These are phyloP conservation scores for Rhodotorula sp. DNA, from an alignment of 1,284 basidiomycete genomes.

Conservation along the genomic window DNA sequence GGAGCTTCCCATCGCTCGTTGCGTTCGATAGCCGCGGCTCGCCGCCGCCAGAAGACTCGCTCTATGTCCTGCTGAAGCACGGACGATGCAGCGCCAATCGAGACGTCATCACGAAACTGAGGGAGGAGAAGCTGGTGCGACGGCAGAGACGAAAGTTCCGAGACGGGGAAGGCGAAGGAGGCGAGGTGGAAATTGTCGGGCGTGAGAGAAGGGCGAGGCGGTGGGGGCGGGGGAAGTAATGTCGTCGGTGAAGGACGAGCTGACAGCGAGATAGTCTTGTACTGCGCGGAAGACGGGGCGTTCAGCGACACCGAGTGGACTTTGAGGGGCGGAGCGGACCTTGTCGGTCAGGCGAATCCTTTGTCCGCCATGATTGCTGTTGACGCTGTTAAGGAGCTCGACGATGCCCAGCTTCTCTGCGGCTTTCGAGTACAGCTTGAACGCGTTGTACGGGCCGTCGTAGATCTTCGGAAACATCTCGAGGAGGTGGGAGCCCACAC, in stretches of 20 bases:
- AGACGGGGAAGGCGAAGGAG: not conserved
- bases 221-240: not conserved
- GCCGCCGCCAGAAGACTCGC: constrained; percentile 6
- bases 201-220: not conserved
- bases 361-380: not conserved
- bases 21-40: not conserved
- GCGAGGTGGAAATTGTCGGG: not conserved
- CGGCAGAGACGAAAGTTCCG: not conserved
- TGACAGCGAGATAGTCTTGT: not conserved
- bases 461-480: not conserved
- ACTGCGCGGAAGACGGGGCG: not conserved
- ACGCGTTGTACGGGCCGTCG: not conserved
- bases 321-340: not conserved
- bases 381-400: not conserved
- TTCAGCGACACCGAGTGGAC: not conserved
- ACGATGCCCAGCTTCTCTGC: constrained; percentile 1
- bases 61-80: not conserved
- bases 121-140: constrained; percentile 6
- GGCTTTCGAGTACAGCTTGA: not conserved
- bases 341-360: not conserved
- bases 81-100: no score
- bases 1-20: not conserved
- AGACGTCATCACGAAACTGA: constrained; percentile 6
- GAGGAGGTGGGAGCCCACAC: not conserved
- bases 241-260: not conserved